Conservation (phyloP, 495 filamentous ascomycete species). For the Penicillium daleae region DNA sequence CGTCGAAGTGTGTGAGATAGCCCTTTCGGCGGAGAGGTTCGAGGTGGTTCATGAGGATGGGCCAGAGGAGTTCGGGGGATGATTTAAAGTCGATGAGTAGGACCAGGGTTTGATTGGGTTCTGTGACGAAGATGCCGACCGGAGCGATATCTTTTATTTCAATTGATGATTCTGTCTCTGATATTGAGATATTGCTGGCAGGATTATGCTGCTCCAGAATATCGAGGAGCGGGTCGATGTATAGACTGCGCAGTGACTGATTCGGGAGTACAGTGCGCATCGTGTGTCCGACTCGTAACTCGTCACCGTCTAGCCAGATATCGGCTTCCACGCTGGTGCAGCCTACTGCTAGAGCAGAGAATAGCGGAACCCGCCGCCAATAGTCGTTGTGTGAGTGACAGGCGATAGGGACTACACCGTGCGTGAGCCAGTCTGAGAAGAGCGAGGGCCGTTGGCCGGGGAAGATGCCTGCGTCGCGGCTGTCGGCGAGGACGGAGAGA, state of each 20-base stretch:
- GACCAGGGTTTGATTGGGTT: slow-evolving; percentile 29
- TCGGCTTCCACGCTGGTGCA: slow-evolving; percentile 75
- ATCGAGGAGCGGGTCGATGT: slow-evolving; percentile 64
- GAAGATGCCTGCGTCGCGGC: slow-evolving; percentile 45
- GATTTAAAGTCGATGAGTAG: slow-evolving; percentile 42
- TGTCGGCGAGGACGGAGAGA: slow-evolving; percentile 3
- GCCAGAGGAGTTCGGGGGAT: slow-evolving; percentile 50
- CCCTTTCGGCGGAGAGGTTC: slow-evolving; percentile 57
- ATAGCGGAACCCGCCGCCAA: slow-evolving; percentile 58
- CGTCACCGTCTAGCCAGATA: slow-evolving; percentile 62
- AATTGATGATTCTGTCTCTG: not conserved
- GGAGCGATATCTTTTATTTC: not conserved
- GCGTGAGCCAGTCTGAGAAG: slow-evolving; percentile 20
- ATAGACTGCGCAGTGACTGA: slow-evolving; percentile 56
- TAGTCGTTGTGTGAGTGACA: slow-evolving; percentile 76
- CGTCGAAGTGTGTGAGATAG: slow-evolving; percentile 62
- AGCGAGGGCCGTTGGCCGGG: slow-evolving; percentile 12
- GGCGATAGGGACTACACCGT: slow-evolving; percentile 20
- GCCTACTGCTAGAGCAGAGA: slow-evolving; percentile 51
- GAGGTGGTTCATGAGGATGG: slow-evolving; percentile 49
- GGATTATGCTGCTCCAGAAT: slow-evolving; percentile 23
- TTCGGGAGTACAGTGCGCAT: slow-evolving; percentile 11
- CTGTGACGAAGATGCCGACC: slow-evolving; percentile 63
- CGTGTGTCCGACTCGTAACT: slow-evolving; percentile 57
- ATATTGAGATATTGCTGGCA: not conserved